A percentile compares a stretch with the other conserved stretches of the same genome.
Evolutionary conservation across 495 filamentous ascomycete genomes (phyloP).

Genomic region (Poronia punctata): DNA sequence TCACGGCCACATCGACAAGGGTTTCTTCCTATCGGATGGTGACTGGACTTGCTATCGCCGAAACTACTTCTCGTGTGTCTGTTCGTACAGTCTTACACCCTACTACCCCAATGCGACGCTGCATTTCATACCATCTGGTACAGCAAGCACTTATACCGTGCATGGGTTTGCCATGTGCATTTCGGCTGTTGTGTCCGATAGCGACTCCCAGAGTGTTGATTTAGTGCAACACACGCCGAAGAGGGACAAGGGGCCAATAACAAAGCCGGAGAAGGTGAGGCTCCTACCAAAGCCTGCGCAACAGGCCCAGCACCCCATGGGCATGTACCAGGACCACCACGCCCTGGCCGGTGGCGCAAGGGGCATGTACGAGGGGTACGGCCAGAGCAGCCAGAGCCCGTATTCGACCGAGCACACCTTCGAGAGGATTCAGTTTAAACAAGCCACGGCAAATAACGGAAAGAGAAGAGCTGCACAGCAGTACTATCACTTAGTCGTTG

Average conservation of each 20-base stretch:
- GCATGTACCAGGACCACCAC: slow-evolving; percentile 26
- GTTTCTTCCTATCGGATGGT: slow-evolving; percentile 77
- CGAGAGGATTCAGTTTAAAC: slow-evolving; percentile 94
- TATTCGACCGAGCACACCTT: slow-evolving; percentile 62
- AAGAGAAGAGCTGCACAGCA: slow-evolving; percentile 88
- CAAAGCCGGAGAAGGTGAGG: slow-evolving; percentile 63
- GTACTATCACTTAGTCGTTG: slow-evolving; percentile 87
- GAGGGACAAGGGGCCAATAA: slow-evolving; percentile 84
- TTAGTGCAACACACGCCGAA: slow-evolving; percentile 94
- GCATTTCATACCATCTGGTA: slow-evolving; percentile 32
- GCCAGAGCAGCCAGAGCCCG: slow-evolving; percentile 27
- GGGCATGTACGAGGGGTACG: slow-evolving; percentile 33
- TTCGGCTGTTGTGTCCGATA: slow-evolving; percentile 76
- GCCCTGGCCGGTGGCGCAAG: slow-evolving; percentile 32
- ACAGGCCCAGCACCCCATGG: slow-evolving; percentile 34
- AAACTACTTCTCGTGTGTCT: slow-evolving; percentile 89
- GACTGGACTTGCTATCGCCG: slow-evolving; percentile 96
- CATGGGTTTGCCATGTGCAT: slow-evolving; percentile 78
- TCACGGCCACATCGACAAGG: slow-evolving; percentile 81
- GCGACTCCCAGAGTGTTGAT: slow-evolving; percentile 71
- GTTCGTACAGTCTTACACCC: slow-evolving; percentile 63
- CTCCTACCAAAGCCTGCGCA: slow-evolving; percentile 60
- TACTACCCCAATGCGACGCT: slow-evolving; percentile 30
- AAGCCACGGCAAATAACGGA: slow-evolving; percentile 92
- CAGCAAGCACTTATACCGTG: slow-evolving; percentile 39